phyloP scores from a whole-genome alignment of 75 land plant genomes.

The Picea glauca region DNA sequence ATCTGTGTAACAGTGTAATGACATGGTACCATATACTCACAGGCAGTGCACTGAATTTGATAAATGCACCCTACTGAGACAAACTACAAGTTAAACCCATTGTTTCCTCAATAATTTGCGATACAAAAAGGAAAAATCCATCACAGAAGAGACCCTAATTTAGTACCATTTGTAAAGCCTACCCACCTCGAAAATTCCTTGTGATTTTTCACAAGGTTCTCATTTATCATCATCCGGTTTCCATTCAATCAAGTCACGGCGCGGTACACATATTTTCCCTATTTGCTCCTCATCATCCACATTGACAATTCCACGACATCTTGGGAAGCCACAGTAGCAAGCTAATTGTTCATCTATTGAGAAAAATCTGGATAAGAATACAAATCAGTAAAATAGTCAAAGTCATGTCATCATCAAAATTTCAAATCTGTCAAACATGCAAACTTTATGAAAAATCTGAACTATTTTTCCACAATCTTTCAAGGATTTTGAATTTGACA shows the following conservation, averaged over 20 bases:
- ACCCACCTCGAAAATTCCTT: not conserved
- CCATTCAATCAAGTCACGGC: slow-evolving; percentile 59
- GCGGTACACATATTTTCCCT: slow-evolving; percentile 42
- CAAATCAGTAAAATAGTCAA: not conserved
- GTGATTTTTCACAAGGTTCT: not conserved
- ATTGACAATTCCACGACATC: slow-evolving; percentile 93
- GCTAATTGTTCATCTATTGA: slow-evolving; percentile 78
- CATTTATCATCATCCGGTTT: slow-evolving; percentile 7
- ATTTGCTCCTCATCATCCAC: slow-evolving; percentile 68
- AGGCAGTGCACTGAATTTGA: not conserved
- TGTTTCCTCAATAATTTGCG: not conserved
- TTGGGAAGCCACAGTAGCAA: slow-evolving; percentile 90
- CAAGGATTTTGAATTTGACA: not conserved
- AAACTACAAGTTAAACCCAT: not conserved
- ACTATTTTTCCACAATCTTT: not conserved
- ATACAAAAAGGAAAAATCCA: not conserved
- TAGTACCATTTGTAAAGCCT: not conserved
- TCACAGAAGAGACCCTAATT: not conserved
- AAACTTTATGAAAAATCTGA: not conserved
- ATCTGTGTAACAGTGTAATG: not conserved
- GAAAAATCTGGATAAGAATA: slow-evolving; percentile 50
- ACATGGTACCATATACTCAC: not conserved
- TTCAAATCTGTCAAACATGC: not conserved
- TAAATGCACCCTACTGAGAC: not conserved
- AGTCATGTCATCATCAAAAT: not conserved